Evolutionary conservation across 805 yeast genomes (phyloP), one percentile per base, ranked within the genome.

Genomic region (Yamadazyma philogaea): DNA sequence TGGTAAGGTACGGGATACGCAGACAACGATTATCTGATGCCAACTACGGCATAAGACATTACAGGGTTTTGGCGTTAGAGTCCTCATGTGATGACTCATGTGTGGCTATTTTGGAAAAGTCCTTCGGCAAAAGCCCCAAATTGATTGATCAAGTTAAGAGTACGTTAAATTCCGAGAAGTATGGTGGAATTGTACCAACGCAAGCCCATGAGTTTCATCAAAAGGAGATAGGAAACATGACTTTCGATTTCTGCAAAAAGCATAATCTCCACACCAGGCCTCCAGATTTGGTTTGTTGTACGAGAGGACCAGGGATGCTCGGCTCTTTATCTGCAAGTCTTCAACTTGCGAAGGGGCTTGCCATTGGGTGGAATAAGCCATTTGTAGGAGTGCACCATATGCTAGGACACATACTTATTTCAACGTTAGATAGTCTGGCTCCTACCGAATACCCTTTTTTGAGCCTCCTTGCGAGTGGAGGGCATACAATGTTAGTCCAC

Each of bases 231-330:
- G 83, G 86, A 0, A 51, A 57, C 0, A 57, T 84, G 27, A 79
- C 84, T 0, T 43, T 59, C 12, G 58, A 67, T 5, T 62, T 84
- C 4, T 63, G 84, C 12, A 27, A 20, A 0, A 63, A 54, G 36
- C 62, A 69, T 52, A 41, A 48, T 2, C 30, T 34, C 2, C 37
- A 58, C 1, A 7, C 17, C 0, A 53, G 50, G 20, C 68, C 69
- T 0, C 87, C 89, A 0, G 96, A 87, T 57, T 57, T 93, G 35
- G 75, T 93, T 1, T 85, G 96, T 60, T 96, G 84, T 4, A 93
- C 99, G 0, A 68, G 96, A 50, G 99, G 99, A 0, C 99, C 99
- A 0, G 99, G 99, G 0, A 88, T 93, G 96, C 77, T 81, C 7
- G 96, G 97, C 0, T 84, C 95, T 0, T 68, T 93, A 11, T 75